Evolutionary conservation across 83 land plant genomes (phyloP), one percentile per base, ranked within the genome.

Genomic region (Picea abies): DNA sequence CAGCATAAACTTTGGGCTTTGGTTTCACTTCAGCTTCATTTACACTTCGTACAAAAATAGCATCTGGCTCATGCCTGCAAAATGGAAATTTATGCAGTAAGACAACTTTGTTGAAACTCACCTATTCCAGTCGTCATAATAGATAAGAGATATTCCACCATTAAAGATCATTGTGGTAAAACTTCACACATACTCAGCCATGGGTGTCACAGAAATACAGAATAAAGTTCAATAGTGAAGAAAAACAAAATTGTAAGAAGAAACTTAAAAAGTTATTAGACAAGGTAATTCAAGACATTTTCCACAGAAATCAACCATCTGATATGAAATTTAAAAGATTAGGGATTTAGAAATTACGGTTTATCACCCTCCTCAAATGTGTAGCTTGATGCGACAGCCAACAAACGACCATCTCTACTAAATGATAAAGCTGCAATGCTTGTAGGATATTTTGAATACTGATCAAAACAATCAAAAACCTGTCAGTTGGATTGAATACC

Each of bases 1-100:
- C 89, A 29, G 90, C 93, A 78, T 87, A 89, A 9, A 86, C 68
- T 86, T 97, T 97, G 3, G 99, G 99, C 88, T 97, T 97, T 71
- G 99, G 99, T 83, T 96, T 97, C 25, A 97, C 99, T 84, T 97
- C 99, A 5, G 94, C 91, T 86, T 97, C 99, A 86, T 97, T 95
- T 11, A 97, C 92, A 67, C 94, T 91, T 20, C 99, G 94, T 49
- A 97, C 92, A 82, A 88, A 97, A 9, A 97, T 96, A 17, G 96
- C 91, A 91, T 97, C 99, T 29, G 96, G 92, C 82, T 94, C 98
- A 85, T 96, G 99, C 23, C 99, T 97, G 96, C 87, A 92, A 88
- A 84, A 88, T 11, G 26, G 80, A 76, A 73, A 37, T 11, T 73
- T 22, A 73, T n/a, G 5, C 56, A 19, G 77, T 73, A n/a, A 20